A percentile compares a stretch with the other conserved stretches of the same genome.
These are phyloP conservation scores for Globisporangium polare DNA, from an alignment of 352 stramenopile species.

Conservation along the genomic window DNA sequence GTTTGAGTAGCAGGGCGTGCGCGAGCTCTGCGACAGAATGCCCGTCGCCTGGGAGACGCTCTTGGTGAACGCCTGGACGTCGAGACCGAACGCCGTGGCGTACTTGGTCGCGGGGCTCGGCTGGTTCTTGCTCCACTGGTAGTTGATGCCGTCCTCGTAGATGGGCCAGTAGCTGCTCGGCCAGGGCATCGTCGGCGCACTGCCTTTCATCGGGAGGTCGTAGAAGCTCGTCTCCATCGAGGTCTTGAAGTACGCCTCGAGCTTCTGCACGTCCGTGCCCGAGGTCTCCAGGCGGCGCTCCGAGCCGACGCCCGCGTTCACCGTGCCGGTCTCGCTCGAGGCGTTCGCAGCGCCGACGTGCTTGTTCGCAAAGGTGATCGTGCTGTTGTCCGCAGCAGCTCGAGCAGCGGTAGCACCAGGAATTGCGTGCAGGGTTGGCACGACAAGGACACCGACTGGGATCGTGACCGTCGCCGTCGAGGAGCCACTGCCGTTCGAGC, in stretches of 20 bases:
- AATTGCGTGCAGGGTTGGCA: not conserved
- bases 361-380: slow-evolving; percentile 9
- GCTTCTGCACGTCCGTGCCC: slow-evolving; percentile 29
- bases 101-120: slow-evolving; percentile 42
- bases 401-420: not conserved
- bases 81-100: slow-evolving; percentile 33
- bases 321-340: slow-evolving; percentile 1
- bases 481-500: not conserved
- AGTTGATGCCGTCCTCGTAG: slow-evolving; percentile 66
- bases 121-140: slow-evolving; percentile 27
- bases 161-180: slow-evolving; percentile 57
- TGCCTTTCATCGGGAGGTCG: slow-evolving; percentile 23
- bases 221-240: slow-evolving; percentile 25
- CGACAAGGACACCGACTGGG: not conserved
- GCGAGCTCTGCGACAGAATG: slow-evolving; percentile 19
- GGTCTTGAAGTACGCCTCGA: slow-evolving; percentile 32
- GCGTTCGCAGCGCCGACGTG: slow-evolving; percentile 4
- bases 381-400: slow-evolving; percentile 1
- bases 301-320: slow-evolving; percentile 3
- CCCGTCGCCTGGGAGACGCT: slow-evolving; percentile 18
- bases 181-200: slow-evolving; percentile 29
- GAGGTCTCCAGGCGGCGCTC: slow-evolving; percentile 19
- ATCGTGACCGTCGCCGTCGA: not conserved
- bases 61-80: slow-evolving; percentile 26
- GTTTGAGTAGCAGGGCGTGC: slow-evolving; percentile 13